Evolutionary conservation across 352 stramenopile species (phyloP).

Genomic region (Pythium biforme): DNA sequence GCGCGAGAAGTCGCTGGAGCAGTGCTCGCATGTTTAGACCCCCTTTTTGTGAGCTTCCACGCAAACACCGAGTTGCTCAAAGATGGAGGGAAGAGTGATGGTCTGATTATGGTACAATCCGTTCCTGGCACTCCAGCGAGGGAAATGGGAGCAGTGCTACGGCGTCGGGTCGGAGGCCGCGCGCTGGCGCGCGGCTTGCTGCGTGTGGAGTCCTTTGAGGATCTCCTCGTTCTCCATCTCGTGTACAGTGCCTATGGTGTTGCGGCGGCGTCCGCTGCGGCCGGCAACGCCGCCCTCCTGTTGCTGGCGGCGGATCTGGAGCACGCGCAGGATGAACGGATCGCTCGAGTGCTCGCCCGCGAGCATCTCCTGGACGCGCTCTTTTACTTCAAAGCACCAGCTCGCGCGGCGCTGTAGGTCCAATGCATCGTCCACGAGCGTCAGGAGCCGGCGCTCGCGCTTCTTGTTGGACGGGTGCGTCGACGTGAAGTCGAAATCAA

Average conservation of each 20-base stretch:
- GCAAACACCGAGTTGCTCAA: too few relatives aligned
- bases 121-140: background rate
- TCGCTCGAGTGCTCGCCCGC: slow-evolving; percentile 29
- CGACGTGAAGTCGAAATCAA: slow-evolving; percentile 48
- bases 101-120: slow-evolving; percentile 1
- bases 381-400: slow-evolving; percentile 57
- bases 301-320: slow-evolving; percentile 23
- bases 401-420: slow-evolving; percentile 41
- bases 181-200: slow-evolving; percentile 16
- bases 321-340: slow-evolving; percentile 42
- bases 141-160: background rate
- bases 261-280: slow-evolving; percentile 24
- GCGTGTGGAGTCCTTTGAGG: slow-evolving; percentile 30
- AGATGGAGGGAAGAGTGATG: slow-evolving; percentile 4
- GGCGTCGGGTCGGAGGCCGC: background rate
- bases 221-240: slow-evolving; percentile 63
- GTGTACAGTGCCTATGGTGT: slow-evolving; percentile 53
- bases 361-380: slow-evolving; percentile 53
- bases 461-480: slow-evolving; percentile 67
- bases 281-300: too few relatives aligned
- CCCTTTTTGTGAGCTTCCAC: too few relatives aligned
- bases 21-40: slow-evolving; percentile 32
- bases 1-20: slow-evolving; percentile 27
- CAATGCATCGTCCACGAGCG: slow-evolving; percentile 46
- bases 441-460: slow-evolving; percentile 44